Evolutionary conservation across 2,329 filamentous ascomycete genomes (phyloP).

Genomic region (Verticillium albo-atrum): DNA sequence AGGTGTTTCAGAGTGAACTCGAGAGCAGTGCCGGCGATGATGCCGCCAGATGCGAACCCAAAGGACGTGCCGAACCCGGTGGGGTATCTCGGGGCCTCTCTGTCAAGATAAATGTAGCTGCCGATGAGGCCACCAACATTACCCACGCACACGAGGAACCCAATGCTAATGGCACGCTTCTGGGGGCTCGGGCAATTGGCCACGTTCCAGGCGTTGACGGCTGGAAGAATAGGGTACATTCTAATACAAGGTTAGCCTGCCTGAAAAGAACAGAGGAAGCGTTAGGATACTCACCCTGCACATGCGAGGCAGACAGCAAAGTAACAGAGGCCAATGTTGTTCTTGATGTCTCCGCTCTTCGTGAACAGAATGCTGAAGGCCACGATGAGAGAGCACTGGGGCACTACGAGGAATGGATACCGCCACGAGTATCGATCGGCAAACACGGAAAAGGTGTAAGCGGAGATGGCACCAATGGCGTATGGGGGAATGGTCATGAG

Average conservation of each 20-base stretch:
- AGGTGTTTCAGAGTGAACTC: constrained; percentile 21
- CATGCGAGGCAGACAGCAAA: constrained; percentile 38
- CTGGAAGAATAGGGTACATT: constrained; percentile 63
- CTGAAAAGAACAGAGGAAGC: not conserved
- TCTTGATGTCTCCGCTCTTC: constrained; percentile 28
- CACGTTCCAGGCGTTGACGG: constrained; percentile 61
- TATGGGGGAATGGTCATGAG: constrained; percentile 31
- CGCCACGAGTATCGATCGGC: constrained; percentile 32
- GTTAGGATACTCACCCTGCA: constrained; percentile 14
- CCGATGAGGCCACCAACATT: constrained; percentile 36
- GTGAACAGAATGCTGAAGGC: constrained; percentile 29
- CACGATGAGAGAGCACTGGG: constrained; percentile 26
- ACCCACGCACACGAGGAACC: constrained; percentile 30
- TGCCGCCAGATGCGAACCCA: constrained; percentile 21
- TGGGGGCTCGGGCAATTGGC: constrained; percentile 55
- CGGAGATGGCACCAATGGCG: constrained; percentile 24
- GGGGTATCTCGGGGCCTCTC: constrained; percentile 25
- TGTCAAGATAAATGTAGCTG: constrained; percentile 30
- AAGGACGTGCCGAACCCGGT: constrained; percentile 27
- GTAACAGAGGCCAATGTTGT: constrained; percentile 36
- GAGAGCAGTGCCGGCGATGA: constrained; percentile 22
- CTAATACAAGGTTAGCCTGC: constrained; percentile 9
- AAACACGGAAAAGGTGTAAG: constrained; percentile 25
- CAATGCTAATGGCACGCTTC: constrained; percentile 31
- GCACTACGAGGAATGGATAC: constrained; percentile 31